Base-by-base conservation (phyloP, 2,329 filamentous ascomycete genomes). In the Allantophomopsis lycopodina region DNA sequence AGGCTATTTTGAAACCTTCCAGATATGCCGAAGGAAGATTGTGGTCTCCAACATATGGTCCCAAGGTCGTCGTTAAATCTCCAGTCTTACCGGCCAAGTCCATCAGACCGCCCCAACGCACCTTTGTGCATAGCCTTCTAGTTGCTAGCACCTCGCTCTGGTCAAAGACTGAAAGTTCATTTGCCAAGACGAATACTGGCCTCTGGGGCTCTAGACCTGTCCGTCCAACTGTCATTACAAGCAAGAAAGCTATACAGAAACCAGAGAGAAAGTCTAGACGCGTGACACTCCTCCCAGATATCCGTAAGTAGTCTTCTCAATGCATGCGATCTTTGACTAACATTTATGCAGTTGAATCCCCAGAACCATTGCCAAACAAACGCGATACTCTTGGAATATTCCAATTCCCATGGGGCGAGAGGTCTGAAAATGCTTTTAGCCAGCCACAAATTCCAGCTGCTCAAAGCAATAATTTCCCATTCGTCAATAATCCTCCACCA, bases 391-490 rank as follows among this genome's bases (percentile, higher is more conserved):
- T 79, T 14, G 76, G 74, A 5, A 71, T 79, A 48, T 80, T 77
- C 59, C 71, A 76, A 48, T 79, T 79, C 46, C 73, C 76, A 2
- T 79, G 73, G 72, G 76, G 76, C 12, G 74, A 79, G 56, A 69
- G 59, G 48, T 79, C 74, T 15, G 73, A 78, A 53, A 65, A 64
- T 39, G 67, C 68, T 8, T 43, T 54, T 6, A 53, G 68, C 57
- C 20, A 53, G 67, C 40, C 62, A 61, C 45, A 54, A 57, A 40
- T 48, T n/a, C 42, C 47, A 35, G 37, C 36, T 30, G 36, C 50
- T 8, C 7, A 12, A 28, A 28, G 23, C 23, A 28, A 28, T 8
- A 28, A 8, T 28, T 28, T 28, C 23, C 23, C 23, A 28, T 28
- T 28, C 23, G 10, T 28, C 7, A 28, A 28, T 10, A 28, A 28